phyloP scores from a whole-genome alignment of 129 eudicot genomes.

The Rutidosis leptorrhynchoides region DNA sequence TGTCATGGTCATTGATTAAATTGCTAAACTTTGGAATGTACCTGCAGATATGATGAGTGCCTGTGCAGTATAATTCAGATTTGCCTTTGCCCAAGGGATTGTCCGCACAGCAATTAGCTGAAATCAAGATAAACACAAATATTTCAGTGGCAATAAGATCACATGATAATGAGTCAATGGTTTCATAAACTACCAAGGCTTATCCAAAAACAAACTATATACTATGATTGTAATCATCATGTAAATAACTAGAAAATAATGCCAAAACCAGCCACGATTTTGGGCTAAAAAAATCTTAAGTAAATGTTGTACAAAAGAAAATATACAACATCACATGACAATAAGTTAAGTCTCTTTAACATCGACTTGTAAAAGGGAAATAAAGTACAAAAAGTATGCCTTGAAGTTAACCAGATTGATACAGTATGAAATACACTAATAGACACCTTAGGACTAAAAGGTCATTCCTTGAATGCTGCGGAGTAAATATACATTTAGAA shows the following conservation, averaged over 20 bases:
- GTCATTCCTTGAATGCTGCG: too few relatives aligned
- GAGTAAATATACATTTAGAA: neutral
- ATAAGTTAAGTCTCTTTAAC: neutral
- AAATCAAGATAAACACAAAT: constrained; percentile 11
- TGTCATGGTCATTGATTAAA: neutral
- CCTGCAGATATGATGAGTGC: constrained; percentile 87
- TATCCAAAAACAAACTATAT: neutral
- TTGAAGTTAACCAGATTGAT: neutral
- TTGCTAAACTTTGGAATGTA: constrained; percentile 19
- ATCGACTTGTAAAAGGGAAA: neutral
- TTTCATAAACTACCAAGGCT: neutral
- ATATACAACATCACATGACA: neutral
- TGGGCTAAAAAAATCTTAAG: neutral
- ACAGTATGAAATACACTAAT: neutral
- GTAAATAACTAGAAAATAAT: neutral
- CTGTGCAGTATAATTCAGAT: constrained; percentile 80
- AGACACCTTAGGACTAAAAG: neutral
- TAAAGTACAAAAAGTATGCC: neutral
- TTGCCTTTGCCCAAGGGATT: constrained; percentile 87
- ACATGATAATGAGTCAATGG: neutral
- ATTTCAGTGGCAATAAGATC: constrained; percentile 2
- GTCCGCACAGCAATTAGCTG: constrained; percentile 64
- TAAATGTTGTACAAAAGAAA: neutral
- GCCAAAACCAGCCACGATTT: neutral
- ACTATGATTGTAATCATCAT: neutral